Evolutionary conservation across 768 basidiomycete genomes (phyloP), one percentile per base, ranked within the genome.

Genomic region (Mycena latifolia): DNA sequence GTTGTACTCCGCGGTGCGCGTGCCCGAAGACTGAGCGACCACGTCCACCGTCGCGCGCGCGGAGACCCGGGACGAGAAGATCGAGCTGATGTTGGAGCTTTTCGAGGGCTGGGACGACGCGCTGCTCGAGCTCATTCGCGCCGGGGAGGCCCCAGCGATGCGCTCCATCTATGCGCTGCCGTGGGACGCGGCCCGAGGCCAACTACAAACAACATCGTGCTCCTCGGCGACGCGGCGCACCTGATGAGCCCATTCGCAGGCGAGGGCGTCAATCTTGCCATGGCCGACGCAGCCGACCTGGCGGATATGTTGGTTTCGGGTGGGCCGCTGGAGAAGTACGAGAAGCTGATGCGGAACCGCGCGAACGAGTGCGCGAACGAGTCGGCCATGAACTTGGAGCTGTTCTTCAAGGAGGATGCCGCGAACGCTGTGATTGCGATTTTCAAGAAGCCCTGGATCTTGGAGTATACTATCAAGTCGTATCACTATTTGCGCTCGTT

Each of bases 211-310:
- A 52, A 56, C n/a, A 33, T 63, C 29, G 51, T 59, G 9, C 45
- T 68, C 5, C 48, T 77, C 37, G 80, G 80, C n/a, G 81, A 81
- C 47, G 78, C 80, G 2, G 79, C 79, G 11, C 80, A 82, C 61
- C 63, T 77, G 8, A 79, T 81, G 79, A 64, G 72, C 2, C 80
- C 78, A 1, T 80, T 79, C 60, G 76, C 75, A 0, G 79, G 81
- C 6, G 77, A 78, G 22, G 79, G 81, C 11, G 79, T n/a, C n/a
- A n/a, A n/a, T n/a, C n/a, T n/a, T n/a, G n/a, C n/a, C n/a, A n/a
- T n/a, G n/a, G n/a, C n/a, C 74, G 77, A 77, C 47, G 77, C 72
- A 6, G 43, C 61, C 12, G 62, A 63, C 33, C 61, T 67, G 10
- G 65, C 61, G 14, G 57, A 67, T 48, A 37, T 27, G 24, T 55